phyloP scores from a whole-genome alignment of 257 asterid species.

The Gentiana straminea region DNA sequence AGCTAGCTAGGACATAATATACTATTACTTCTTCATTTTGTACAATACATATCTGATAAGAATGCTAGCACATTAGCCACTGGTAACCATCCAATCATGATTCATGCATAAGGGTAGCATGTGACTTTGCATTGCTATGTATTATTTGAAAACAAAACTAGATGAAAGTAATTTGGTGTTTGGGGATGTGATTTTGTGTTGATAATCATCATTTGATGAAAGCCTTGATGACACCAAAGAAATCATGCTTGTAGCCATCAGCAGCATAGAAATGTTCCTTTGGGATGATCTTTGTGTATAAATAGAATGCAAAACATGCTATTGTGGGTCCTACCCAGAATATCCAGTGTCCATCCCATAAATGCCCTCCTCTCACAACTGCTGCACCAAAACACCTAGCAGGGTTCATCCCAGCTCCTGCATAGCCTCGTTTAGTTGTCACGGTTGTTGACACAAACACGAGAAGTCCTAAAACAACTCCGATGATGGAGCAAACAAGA shows the following conservation, averaged over 20 bases:
- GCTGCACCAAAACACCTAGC: conserved; percentile 77
- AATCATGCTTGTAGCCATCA: conserved; percentile 53
- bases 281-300: conserved; percentile 60
- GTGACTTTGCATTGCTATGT: no score
- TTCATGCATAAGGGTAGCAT: no score
- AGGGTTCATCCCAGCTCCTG: conserved; percentile 77
- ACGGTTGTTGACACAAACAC: conserved; percentile 55
- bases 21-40: no score
- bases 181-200: no score
- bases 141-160: no score
- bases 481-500: conserved; percentile 31
- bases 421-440: conserved; percentile 41
- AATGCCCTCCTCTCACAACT: conserved; percentile 60
- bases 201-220: not conserved
- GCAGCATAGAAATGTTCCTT: conserved; percentile 32
- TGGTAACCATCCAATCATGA: no score
- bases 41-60: no score
- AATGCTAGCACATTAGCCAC: no score
- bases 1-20: no score
- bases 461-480: conserved; percentile 47
- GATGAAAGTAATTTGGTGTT: no score
- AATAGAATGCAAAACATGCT: conserved; percentile 47
- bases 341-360: conserved; percentile 76
- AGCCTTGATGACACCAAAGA: conserved; percentile 32
- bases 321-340: conserved; percentile 69